Conservation (phyloP, 2,329 filamentous ascomycete genomes). For the Ophiocordyceps australis region DNA sequence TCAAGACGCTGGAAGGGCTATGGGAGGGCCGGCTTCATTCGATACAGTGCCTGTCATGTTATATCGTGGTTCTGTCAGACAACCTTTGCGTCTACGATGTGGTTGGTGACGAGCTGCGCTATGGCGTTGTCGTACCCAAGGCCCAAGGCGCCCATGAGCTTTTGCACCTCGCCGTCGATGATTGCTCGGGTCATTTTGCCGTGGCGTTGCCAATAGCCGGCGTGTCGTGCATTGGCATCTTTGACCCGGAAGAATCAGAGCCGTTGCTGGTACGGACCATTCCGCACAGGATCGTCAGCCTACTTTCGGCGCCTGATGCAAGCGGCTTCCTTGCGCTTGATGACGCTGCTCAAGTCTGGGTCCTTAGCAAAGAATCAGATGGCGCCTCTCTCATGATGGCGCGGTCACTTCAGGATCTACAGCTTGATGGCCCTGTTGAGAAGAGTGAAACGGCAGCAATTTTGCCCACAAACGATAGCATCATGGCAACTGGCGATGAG, state of each 20-base stretch:
- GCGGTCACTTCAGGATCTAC: conserved; percentile 35
- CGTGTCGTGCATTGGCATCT: conserved; percentile 44
- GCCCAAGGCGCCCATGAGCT: conserved; percentile 21
- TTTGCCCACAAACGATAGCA: conserved; percentile 20
- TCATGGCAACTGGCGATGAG: conserved; percentile 17
- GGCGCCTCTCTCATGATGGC: conserved; percentile 31
- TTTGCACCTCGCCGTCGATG: conserved; percentile 55
- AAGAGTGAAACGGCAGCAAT: conserved; percentile 10
- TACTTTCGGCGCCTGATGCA: conserved; percentile 44
- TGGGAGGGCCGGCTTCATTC: conserved; percentile 46
- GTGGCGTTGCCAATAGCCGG: conserved; percentile 31
- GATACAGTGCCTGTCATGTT: conserved; percentile 54
- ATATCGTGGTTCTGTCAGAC: conserved; percentile 58
- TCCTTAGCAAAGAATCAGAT: conserved; percentile 38
- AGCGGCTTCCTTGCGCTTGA: conserved; percentile 64
- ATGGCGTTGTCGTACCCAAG: conserved; percentile 38
- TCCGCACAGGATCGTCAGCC: conserved; percentile 41
- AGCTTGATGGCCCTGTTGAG: conserved; percentile 21
- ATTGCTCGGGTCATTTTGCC: conserved; percentile 44
- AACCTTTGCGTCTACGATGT: conserved; percentile 69
- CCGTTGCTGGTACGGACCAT: conserved; percentile 40
- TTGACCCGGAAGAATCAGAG: conserved; percentile 39
- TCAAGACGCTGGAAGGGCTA: conserved; percentile 47
- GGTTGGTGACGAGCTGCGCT: conserved; percentile 57
- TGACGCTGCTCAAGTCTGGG: conserved; percentile 54